These are phyloP conservation scores for Epichloe amarillans DNA, from an alignment of 2,329 filamentous ascomycete species.

Conservation along the genomic window DNA sequence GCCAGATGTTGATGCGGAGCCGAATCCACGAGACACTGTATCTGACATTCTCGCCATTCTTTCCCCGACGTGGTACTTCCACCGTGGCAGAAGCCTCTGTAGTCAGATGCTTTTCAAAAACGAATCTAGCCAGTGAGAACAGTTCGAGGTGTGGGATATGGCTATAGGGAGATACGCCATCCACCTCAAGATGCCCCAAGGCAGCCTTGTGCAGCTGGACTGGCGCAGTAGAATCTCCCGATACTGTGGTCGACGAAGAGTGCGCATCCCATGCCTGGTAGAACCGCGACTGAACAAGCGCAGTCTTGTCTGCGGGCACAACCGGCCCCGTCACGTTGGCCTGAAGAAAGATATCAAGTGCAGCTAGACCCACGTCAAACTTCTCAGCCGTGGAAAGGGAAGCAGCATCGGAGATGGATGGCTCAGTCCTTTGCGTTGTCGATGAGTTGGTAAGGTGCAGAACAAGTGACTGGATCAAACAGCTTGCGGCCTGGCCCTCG, in stretches of 20 bases:
- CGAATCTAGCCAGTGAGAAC: constrained; percentile 55
- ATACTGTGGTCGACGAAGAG: neutral
- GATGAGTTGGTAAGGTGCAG: neutral
- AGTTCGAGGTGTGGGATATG: constrained; percentile 75
- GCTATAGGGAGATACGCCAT: constrained; percentile 77
- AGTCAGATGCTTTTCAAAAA: constrained; percentile 23
- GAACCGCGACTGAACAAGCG: constrained; percentile 23
- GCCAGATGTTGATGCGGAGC: constrained; percentile 60
- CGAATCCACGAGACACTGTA: constrained; percentile 44
- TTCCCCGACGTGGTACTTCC: constrained; percentile 12
- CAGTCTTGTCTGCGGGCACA: constrained; percentile 25
- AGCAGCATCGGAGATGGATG: constrained; percentile 1
- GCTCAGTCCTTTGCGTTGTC: neutral
- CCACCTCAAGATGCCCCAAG: constrained; percentile 57
- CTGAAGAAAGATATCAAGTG: constrained; percentile 67
- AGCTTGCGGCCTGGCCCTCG: constrained; percentile 3
- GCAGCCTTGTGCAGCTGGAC: constrained; percentile 40
- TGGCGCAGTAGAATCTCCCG: constrained; percentile 11
- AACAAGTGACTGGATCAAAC: constrained; percentile 6
- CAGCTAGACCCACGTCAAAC: constrained; percentile 20
- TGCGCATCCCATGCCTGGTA: constrained; percentile 23
- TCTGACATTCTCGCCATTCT: constrained; percentile 33
- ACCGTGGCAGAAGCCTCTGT: constrained; percentile 13
- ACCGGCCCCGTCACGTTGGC: constrained; percentile 80
- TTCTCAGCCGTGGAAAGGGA: constrained; percentile 7